Percentiles rank a stretch among this genome's conserved stretches.
Conservation (phyloP, 148 eudicot species). For the Camellia sinensis region DNA sequence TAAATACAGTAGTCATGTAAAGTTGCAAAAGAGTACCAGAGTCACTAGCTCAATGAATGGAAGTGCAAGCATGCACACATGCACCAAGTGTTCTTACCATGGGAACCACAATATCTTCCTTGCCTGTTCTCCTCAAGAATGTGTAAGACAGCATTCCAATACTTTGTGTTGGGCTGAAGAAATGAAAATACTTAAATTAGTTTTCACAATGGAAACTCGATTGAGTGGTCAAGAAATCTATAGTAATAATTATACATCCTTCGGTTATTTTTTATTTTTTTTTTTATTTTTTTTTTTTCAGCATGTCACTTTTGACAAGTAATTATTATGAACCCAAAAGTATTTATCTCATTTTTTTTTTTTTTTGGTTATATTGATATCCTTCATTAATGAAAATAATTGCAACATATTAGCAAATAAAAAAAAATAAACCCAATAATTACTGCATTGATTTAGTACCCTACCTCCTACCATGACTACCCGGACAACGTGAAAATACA, state of each 20-base stretch:
- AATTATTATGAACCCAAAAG: not conserved
- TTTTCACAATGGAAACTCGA: not conserved
- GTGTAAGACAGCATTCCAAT: constrained; percentile 77
- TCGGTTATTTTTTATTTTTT: too few species aligned
- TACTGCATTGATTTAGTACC: not conserved
- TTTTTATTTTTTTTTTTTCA: not conserved
- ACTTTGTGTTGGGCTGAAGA: constrained; percentile 52
- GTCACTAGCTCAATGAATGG: not conserved
- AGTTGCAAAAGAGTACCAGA: not conserved
- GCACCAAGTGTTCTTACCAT: constrained; percentile 35
- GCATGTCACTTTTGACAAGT: not conserved
- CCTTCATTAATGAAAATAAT: not conserved
- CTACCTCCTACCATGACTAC: constrained; percentile 48
- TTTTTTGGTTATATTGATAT: not conserved
- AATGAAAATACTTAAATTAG: not conserved
- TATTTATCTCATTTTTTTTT: not conserved
- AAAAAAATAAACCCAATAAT: not conserved
- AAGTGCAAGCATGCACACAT: constrained; percentile 7
- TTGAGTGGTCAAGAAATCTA: not conserved
- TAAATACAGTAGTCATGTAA: not conserved
- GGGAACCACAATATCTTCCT: constrained; percentile 80
- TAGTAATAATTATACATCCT: not conserved
- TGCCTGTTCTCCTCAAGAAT: constrained; percentile 59
- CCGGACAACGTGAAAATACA: constrained; percentile 60
- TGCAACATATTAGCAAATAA: not conserved